Conservation (phyloP, 495 filamentous ascomycete species). For the Trichocladium uniseriatum region DNA sequence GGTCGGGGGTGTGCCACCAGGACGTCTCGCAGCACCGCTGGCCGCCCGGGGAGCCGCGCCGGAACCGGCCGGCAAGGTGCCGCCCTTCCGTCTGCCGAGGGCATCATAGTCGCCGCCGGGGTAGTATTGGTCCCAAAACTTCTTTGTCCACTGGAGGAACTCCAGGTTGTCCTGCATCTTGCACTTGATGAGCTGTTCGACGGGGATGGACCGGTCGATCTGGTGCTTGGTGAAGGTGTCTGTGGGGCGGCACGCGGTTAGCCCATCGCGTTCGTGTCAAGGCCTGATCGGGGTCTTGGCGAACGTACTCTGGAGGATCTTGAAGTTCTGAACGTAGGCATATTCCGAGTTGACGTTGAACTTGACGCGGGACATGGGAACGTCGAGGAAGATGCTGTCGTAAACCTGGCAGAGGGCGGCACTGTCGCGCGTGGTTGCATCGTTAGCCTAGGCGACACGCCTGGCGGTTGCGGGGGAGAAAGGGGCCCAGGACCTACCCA, state of each 20-base stretch:
- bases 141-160: slow-evolving; percentile 94
- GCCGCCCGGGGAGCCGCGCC: slow-evolving; percentile 33
- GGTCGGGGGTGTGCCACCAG: slow-evolving; percentile 67
- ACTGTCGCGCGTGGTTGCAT: slow-evolving; percentile 37
- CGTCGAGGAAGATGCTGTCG: slow-evolving; percentile 93
- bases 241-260: slow-evolving; percentile 28
- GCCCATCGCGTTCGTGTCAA: background rate
- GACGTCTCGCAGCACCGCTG: slow-evolving; percentile 38
- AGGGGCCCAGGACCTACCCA: slow-evolving; percentile 57
- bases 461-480: slow-evolving; percentile 28
- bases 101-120: slow-evolving; percentile 96
- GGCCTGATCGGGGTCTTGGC: background rate
- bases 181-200: slow-evolving; percentile 86
- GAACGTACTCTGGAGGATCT: slow-evolving; percentile 80
- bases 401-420: slow-evolving; percentile 95
- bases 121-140: slow-evolving; percentile 96
- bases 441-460: slow-evolving; percentile 7
- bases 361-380: slow-evolving; percentile 93
- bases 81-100: slow-evolving; percentile 70
- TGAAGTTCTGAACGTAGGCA: slow-evolving; percentile 96
- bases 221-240: slow-evolving; percentile 75
- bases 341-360: slow-evolving; percentile 98
- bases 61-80: slow-evolving; percentile 44
- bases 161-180: slow-evolving; percentile 99
- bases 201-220: slow-evolving; percentile 79